Conservation (phyloP, 2,329 filamentous ascomycete genomes). For the Colletotrichum truncatum region DNA sequence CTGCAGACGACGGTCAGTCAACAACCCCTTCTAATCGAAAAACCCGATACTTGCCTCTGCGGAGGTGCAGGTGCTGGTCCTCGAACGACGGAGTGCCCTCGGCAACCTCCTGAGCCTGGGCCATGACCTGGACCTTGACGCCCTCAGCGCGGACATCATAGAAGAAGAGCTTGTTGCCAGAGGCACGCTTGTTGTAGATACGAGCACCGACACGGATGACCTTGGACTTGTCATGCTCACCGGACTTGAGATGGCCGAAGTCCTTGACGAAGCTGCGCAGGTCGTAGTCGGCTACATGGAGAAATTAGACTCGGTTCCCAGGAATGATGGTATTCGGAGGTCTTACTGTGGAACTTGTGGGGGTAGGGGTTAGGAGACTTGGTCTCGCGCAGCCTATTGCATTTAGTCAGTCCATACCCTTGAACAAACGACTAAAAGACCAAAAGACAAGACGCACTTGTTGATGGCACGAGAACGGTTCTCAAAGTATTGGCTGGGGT, state of each 20-base stretch:
- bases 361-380: slow-evolving; percentile 87
- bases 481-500: slow-evolving; percentile 85
- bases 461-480: slow-evolving; percentile 87
- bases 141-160: slow-evolving; percentile 79
- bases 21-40: neutral
- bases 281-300: slow-evolving; percentile 80
- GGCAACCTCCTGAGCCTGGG: slow-evolving; percentile 81
- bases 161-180: slow-evolving; percentile 88
- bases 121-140: slow-evolving; percentile 87
- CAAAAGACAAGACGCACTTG: slow-evolving; percentile 47
- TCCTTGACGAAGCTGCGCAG: slow-evolving; percentile 82
- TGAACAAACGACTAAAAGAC: slow-evolving; percentile 58
- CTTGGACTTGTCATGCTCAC: slow-evolving; percentile 81
- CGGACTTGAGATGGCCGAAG: slow-evolving; percentile 85
- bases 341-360: slow-evolving; percentile 67
- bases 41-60: slow-evolving; percentile 61
- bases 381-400: slow-evolving; percentile 67
- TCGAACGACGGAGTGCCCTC: slow-evolving; percentile 76
- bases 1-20: neutral
- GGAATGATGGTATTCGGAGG: neutral
- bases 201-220: slow-evolving; percentile 82
- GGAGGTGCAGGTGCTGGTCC: slow-evolving; percentile 87
- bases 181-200: slow-evolving; percentile 87
- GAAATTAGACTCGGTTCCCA: slow-evolving; percentile 32
- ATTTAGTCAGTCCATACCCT: slow-evolving; percentile 67